phyloP scores from a whole-genome alignment of 495 filamentous ascomycete genomes.

The Aspergillus cristatus region DNA sequence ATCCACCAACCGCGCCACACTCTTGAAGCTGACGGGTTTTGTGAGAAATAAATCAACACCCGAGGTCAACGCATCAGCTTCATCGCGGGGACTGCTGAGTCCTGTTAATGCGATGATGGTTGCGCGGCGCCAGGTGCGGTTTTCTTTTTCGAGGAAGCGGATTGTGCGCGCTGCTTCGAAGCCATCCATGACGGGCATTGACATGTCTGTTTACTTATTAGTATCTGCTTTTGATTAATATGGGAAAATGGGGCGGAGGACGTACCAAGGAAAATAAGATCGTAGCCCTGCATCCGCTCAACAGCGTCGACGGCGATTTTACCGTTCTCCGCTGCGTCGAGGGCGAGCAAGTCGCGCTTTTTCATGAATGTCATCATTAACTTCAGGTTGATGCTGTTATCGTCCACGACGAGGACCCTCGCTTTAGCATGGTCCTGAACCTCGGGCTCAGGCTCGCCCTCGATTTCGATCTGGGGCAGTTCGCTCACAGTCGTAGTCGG shows the following conservation, averaged over 20 bases:
- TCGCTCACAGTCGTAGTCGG: too few relatives aligned
- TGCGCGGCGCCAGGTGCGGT: slow-evolving; percentile 26
- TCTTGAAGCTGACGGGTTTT: slow-evolving; percentile 54
- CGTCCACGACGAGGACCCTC: slow-evolving; percentile 58
- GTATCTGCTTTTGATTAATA: not conserved
- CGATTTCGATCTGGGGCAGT: too few relatives aligned
- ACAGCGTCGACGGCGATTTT: slow-evolving; percentile 43
- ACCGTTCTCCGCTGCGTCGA: slow-evolving; percentile 44
- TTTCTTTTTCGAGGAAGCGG: slow-evolving; percentile 48
- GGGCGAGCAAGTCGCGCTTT: slow-evolving; percentile 29
- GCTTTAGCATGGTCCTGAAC: slow-evolving; percentile 4
- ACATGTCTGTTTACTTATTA: slow-evolving; percentile 42
- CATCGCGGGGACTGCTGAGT: slow-evolving; percentile 51
- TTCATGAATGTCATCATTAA: slow-evolving; percentile 54
- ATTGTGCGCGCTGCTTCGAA: slow-evolving; percentile 65
- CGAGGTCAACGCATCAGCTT: slow-evolving; percentile 54
- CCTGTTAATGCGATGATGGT: slow-evolving; percentile 66
- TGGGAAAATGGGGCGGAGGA: not conserved
- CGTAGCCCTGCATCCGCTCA: slow-evolving; percentile 35
- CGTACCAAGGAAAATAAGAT: slow-evolving; percentile 50
- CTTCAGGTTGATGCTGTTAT: slow-evolving; percentile 69
- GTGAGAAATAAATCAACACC: slow-evolving; percentile 68
- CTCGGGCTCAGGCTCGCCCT: not conserved
- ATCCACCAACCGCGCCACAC: slow-evolving; percentile 36
- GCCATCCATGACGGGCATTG: slow-evolving; percentile 71